Percentiles rank a stretch among this genome's conserved stretches.
Evolutionary conservation across 495 filamentous ascomycete genomes (phyloP).

Genomic region (Chaetomium tenue): DNA sequence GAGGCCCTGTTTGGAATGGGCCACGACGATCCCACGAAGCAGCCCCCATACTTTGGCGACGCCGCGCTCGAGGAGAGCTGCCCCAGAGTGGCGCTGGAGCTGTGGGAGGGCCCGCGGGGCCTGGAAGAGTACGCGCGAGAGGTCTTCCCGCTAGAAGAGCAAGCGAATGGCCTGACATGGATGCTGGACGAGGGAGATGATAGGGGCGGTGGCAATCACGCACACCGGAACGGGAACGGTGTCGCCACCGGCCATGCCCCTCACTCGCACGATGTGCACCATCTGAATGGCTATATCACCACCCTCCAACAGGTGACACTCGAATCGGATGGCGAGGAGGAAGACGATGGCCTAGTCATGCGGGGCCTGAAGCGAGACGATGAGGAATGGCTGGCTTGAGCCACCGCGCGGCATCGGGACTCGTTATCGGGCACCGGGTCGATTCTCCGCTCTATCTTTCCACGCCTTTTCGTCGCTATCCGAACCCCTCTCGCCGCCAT

Average conservation of each 20-base stretch:
- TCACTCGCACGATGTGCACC: slow-evolving; percentile 14
- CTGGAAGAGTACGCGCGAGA: slow-evolving; percentile 96
- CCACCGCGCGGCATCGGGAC: too few relatives aligned
- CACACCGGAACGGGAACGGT: slow-evolving; percentile 25
- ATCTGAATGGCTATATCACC: slow-evolving; percentile 18
- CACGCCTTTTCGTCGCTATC: not conserved
- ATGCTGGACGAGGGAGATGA: slow-evolving; percentile 58
- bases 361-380: slow-evolving; percentile 50
- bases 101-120: slow-evolving; percentile 90
- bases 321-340: slow-evolving; percentile 32
- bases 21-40: slow-evolving; percentile 53
- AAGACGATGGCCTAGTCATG: slow-evolving; percentile 52
- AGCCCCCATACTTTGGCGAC: slow-evolving; percentile 57
- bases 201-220: slow-evolving; percentile 26
- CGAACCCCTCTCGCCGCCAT: not conserved
- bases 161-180: slow-evolving; percentile 89
- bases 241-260: slow-evolving; percentile 14
- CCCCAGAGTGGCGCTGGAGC: slow-evolving; percentile 66
- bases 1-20: slow-evolving; percentile 61
- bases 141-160: slow-evolving; percentile 91
- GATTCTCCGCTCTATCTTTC: not conserved
- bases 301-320: not conserved
- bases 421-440: not conserved
- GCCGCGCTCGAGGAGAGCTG: slow-evolving; percentile 55
- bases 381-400: slow-evolving; percentile 50